These are phyloP conservation scores for Vitis hybrid DNA, from an alignment of 177 flowering plant genomes.

Conservation along the genomic window DNA sequence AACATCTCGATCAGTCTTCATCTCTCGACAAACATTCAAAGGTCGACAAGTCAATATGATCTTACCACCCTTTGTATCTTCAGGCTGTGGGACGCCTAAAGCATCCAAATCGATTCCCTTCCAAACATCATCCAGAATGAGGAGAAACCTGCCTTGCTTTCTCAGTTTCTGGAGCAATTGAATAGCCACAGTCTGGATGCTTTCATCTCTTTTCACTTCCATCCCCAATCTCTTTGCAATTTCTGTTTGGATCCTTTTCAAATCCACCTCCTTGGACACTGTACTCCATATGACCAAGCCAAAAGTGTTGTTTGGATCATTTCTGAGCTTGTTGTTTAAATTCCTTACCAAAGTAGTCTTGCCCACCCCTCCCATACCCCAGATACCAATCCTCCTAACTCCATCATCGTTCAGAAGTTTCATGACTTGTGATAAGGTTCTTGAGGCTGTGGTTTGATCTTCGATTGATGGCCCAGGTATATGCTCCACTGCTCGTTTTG, in stretches of 20 bases:
- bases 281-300: slow-evolving; percentile 13
- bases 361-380: slow-evolving; percentile 35
- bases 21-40: slow-evolving; percentile 14
- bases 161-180: background rate
- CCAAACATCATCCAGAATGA: slow-evolving; percentile 24
- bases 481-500: slow-evolving; percentile 11
- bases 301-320: slow-evolving; percentile 11
- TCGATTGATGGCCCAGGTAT: slow-evolving; percentile 7
- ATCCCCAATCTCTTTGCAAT: slow-evolving; percentile 19
- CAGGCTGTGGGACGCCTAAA: slow-evolving; percentile 15
- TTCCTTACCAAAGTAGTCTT: slow-evolving; percentile 21
- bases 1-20: slow-evolving; percentile 17
- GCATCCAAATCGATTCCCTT: slow-evolving; percentile 18
- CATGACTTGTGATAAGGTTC: background rate
- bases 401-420: background rate
- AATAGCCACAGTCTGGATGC: slow-evolving; percentile 2
- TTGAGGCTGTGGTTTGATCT: slow-evolving; percentile 12
- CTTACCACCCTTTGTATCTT: slow-evolving; percentile 3
- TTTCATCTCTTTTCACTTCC: background rate
- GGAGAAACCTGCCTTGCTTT: slow-evolving; percentile 6
- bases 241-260: slow-evolving; percentile 8
- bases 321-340: slow-evolving; percentile 19
- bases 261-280: slow-evolving; percentile 14
- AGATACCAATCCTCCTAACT: slow-evolving; percentile 13
- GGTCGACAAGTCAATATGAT: slow-evolving; percentile 14